phyloP scores from a whole-genome alignment of 2,329 filamentous ascomycete genomes.

The Curvularia eragrostidis region DNA sequence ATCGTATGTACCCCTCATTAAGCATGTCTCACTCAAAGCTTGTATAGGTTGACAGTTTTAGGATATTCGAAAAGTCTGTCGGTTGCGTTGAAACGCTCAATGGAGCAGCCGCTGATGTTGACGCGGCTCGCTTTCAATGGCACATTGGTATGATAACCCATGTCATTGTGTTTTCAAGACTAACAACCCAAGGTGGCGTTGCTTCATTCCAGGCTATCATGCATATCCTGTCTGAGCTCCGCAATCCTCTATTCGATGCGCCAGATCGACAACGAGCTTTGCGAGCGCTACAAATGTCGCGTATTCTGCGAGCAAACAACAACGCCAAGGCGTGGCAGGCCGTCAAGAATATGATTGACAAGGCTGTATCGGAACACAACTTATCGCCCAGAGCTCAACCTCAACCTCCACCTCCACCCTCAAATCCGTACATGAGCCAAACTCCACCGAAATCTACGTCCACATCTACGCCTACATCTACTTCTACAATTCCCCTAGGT shows the following conservation, averaged over 20 bases:
- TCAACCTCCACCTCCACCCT: slow-evolving; percentile 9
- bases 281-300: slow-evolving; percentile 42
- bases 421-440: slow-evolving; percentile 26
- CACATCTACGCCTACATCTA: not conserved
- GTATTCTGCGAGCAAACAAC: slow-evolving; percentile 43
- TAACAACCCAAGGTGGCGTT: slow-evolving; percentile 35
- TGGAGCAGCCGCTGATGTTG: slow-evolving; percentile 42
- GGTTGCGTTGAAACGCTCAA: slow-evolving; percentile 49
- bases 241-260: slow-evolving; percentile 45
- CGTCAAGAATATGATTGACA: slow-evolving; percentile 50
- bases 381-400: slow-evolving; percentile 24
- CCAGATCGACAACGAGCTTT: slow-evolving; percentile 47
- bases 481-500: slow-evolving; percentile 12
- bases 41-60: slow-evolving; percentile 18
- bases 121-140: slow-evolving; percentile 49
- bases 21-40: not conserved
- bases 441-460: not conserved
- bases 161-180: not conserved
- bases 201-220: slow-evolving; percentile 49
- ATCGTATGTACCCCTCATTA: slow-evolving; percentile 33
- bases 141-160: slow-evolving; percentile 40
- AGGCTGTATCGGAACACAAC: slow-evolving; percentile 38
- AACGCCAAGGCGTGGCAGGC: slow-evolving; percentile 47
- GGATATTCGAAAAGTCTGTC: slow-evolving; percentile 50
- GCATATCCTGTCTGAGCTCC: slow-evolving; percentile 50